Percentiles rank a stretch among this genome's conserved stretches.
Conservation (phyloP, 441 rosid species). For the Gossypium trilobum region DNA sequence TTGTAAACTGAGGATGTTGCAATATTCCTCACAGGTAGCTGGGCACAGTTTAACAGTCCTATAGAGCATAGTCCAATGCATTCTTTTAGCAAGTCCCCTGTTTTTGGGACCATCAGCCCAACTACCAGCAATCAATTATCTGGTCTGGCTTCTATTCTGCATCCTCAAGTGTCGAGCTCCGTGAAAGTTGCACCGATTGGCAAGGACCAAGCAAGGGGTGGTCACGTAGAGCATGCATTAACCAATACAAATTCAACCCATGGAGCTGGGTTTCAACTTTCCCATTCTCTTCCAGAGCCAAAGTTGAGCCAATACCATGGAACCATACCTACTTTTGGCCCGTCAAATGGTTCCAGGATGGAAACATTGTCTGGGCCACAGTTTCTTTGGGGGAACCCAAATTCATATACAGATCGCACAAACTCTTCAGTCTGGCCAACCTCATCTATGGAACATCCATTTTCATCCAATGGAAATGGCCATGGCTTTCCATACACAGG, state of each 20-base stretch:
- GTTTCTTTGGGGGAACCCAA: conserved; percentile 96
- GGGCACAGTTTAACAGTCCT: conserved; percentile 76
- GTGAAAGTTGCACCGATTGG: conserved; percentile 73
- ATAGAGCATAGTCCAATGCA: conserved; percentile 64
- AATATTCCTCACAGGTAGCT: conserved; percentile 49
- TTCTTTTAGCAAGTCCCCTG: conserved; percentile 64
- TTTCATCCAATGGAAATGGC: conserved; percentile 44
- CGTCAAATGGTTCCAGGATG: conserved; percentile 50
- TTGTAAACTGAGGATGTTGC: conserved; percentile 16
- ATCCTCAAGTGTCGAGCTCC: conserved; percentile 47
- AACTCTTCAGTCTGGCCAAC: conserved; percentile 64
- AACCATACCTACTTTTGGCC: conserved; percentile 51
- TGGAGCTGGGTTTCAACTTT: conserved; percentile 41
- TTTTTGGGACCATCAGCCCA: conserved; percentile 50
- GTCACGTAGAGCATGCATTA: conserved; percentile 33
- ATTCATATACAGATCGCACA: conserved; percentile 45
- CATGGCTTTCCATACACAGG: conserved; percentile 47
- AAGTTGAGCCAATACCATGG: conserved; percentile 52
- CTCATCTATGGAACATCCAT: conserved; percentile 48
- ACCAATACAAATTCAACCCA: conserved; percentile 31
- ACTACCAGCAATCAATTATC: conserved; percentile 49
- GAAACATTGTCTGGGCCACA: conserved; percentile 87
- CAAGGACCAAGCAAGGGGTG: conserved; percentile 55
- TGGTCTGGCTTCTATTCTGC: conserved; percentile 80
- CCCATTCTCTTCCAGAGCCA: conserved; percentile 71